Evolutionary conservation across 1,284 basidiomycete species (phyloP).

Genomic region (Erythrobasidium hasegawianum): DNA sequence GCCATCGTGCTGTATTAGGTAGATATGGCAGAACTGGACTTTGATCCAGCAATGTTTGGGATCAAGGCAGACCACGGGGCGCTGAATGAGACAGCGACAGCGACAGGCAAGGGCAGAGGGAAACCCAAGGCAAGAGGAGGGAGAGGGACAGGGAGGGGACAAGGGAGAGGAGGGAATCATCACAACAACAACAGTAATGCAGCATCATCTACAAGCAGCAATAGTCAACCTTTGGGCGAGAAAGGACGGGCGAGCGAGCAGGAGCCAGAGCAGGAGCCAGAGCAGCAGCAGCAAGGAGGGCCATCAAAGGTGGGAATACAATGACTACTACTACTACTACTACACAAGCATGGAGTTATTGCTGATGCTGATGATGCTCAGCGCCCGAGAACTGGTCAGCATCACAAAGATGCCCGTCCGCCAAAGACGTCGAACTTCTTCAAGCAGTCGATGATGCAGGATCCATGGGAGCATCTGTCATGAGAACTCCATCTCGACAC

Average conservation of each 20-base stretch:
- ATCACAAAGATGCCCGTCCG: too few relatives aligned
- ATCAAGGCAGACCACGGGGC: conserved; percentile 29
- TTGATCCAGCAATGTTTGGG: conserved; percentile 34
- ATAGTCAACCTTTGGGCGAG: not conserved
- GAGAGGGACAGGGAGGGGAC: too few relatives aligned
- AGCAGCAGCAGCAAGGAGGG: too few relatives aligned
- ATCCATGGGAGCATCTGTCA: conserved; percentile 32
- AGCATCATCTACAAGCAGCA: not conserved
- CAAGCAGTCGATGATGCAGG: conserved; percentile 31
- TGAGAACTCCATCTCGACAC: conserved; percentile 9
- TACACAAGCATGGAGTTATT: too few relatives aligned
- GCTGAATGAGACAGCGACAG: not conserved
- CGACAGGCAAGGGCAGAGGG: not conserved
- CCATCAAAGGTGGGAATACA: too few relatives aligned
- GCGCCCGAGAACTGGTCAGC: too few relatives aligned
- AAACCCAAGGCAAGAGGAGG: too few relatives aligned
- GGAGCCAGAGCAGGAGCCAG: too few relatives aligned
- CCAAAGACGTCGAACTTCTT: conserved; percentile 15
- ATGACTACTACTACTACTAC: too few relatives aligned
- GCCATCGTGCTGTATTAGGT: conserved; percentile 7
- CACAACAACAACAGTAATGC: not conserved
- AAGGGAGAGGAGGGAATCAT: too few relatives aligned
- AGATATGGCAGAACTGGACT: conserved; percentile 25
- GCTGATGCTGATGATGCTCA: too few relatives aligned
- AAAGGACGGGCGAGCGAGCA: too few relatives aligned